Evolutionary conservation across 257 asterid genomes (phyloP), one percentile per base, ranked within the genome.

Genomic region (Capsicum pubescens): DNA sequence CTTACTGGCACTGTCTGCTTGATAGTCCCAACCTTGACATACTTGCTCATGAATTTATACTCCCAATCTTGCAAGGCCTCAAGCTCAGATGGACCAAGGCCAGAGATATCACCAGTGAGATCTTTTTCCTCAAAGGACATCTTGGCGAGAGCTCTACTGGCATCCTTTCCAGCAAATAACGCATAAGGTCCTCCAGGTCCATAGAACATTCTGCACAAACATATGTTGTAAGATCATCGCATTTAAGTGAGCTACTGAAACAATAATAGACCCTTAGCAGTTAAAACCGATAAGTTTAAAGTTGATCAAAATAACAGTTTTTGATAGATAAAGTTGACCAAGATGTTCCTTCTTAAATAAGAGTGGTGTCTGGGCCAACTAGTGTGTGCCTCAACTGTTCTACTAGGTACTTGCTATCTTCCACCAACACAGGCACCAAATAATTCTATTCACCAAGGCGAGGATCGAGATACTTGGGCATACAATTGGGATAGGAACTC

Each of bases 101-200:
- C 99, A 3, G 94, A 88, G 26, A 93, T 85, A 81, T 95, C 97
- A 13, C 97, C 94, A 1, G 90, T 92, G 17, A 94, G 97, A 80
- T 93, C 97, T 86, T 93, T 95, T 0, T 90, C 97, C 52, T 95
- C 98, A 4, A 94, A 94, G 2, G 98, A 93, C 99, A 95, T 94
- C 91, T 93, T 94, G 46, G 99, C 99, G 42, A 95, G 98, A 82
- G 99, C 99, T 81, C 98, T 83, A 67, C 99, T 96, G 0, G 99
- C 99, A 80, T 96, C 99, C 89, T 91, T 95, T 35, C 99, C 99
- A 1, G 97, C 95, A 90, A 95, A 95, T 83, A 95, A 86, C 50
- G 97, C 98, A 80, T 95, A 95, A 52, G 98, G 98, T 36, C 99
- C 99, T 57, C 99, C 99, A 2, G 98, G 95, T 66, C 99, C 99